Percentiles rank a stretch among this genome's conserved stretches.
Evolutionary conservation across 2,329 filamentous ascomycete species (phyloP).

Genomic region (Diaporthe sp.): DNA sequence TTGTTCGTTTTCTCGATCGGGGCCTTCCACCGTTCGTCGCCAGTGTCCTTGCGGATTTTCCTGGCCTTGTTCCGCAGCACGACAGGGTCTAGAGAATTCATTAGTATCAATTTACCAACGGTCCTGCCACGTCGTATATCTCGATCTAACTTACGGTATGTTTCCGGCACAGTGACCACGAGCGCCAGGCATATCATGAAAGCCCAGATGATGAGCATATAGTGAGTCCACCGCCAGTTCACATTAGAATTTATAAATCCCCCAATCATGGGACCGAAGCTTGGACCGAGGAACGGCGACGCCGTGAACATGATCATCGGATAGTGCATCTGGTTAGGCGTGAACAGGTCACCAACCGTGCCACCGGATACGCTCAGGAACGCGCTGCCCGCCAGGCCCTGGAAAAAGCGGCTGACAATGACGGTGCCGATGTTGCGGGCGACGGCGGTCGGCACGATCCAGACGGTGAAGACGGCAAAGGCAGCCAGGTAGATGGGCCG

Average conservation of each 20-base stretch:
- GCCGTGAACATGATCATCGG: conserved; percentile 88
- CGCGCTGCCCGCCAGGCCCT: conserved; percentile 78
- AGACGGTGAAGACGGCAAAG: conserved; percentile 82
- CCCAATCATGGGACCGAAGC: conserved; percentile 73
- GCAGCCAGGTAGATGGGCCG: conserved; percentile 84
- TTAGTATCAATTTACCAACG: not conserved
- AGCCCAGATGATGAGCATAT: conserved; percentile 86
- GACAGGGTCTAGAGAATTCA: conserved; percentile 66
- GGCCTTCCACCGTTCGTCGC: conserved; percentile 82
- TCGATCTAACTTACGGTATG: conserved; percentile 72
- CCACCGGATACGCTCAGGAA: conserved; percentile 84
- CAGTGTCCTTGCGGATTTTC: conserved; percentile 78
- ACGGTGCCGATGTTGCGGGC: conserved; percentile 87
- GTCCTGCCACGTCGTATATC: not conserved
- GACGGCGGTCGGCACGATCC: conserved; percentile 85
- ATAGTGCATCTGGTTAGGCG: conserved; percentile 75
- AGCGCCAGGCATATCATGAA: conserved; percentile 75
- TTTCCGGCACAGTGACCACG: conserved; percentile 84
- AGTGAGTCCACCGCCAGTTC: conserved; percentile 87
- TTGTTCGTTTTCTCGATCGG: conserved; percentile 81
- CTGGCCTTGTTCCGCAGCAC: conserved; percentile 81
- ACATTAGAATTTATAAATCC: conserved; percentile 86
- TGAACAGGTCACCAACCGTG: conserved; percentile 86
- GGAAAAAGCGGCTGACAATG: conserved; percentile 82
- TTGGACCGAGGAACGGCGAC: conserved; percentile 74